A percentile compares a stretch with the other conserved stretches of the same genome.
Evolutionary conservation across 202 grass and related monocot species (phyloP).

Genomic region (Setaria viridis): DNA sequence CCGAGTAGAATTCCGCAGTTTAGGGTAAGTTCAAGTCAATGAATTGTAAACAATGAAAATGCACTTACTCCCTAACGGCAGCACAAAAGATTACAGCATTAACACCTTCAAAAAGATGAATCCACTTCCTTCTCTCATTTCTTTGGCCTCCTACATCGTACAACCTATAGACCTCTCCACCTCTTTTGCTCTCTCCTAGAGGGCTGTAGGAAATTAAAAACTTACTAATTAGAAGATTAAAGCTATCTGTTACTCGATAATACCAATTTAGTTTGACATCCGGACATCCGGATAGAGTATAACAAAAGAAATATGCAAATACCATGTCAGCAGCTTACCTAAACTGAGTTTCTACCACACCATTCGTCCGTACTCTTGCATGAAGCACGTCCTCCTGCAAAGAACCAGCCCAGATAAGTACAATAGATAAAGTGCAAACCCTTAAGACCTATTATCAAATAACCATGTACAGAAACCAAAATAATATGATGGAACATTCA

Average conservation of each 20-base stretch:
- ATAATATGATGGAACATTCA: constrained; percentile 17
- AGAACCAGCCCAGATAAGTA: neutral
- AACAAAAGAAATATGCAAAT: constrained; percentile 13
- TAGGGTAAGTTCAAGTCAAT: constrained; percentile 8
- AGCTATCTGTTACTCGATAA: constrained; percentile 8
- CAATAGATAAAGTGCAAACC: neutral
- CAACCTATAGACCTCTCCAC: constrained; percentile 91
- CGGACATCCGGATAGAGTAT: neutral
- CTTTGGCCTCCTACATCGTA: constrained; percentile 99
- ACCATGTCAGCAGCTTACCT: constrained; percentile 57
- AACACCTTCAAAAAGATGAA: constrained; percentile 98
- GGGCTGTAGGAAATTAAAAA: constrained; percentile 60
- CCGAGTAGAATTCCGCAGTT: constrained; percentile 30
- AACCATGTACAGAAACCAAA: constrained; percentile 6
- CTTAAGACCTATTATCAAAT: constrained; percentile 1
- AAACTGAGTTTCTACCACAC: constrained; percentile 95
- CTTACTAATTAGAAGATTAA: constrained; percentile 4
- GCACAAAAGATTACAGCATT: constrained; percentile 96
- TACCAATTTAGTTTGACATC: neutral
- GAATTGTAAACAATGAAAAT: constrained; percentile 14
- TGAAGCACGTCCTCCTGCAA: constrained; percentile 93
- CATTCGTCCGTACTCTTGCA: constrained; percentile 94
- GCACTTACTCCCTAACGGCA: constrained; percentile 95
- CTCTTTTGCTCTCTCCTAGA: constrained; percentile 93
- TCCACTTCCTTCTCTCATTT: constrained; percentile 99